phyloP scores from a whole-genome alignment of 2,329 filamentous ascomycete species.

The Aureobasidium sp. region DNA sequence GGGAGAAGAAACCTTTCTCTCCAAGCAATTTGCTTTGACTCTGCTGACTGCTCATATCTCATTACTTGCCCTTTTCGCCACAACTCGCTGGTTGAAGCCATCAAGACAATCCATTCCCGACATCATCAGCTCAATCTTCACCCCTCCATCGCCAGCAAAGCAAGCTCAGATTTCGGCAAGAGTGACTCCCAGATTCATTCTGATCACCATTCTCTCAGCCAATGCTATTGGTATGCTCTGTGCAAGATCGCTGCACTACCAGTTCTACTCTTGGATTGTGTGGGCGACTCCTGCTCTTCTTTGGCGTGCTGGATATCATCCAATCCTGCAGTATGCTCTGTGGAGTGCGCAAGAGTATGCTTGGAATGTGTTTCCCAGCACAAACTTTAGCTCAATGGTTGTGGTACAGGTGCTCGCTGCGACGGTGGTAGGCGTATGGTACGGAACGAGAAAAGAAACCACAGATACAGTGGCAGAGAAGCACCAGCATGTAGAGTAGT shows the following conservation, averaged over 20 bases:
- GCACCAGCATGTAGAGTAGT: constrained; percentile 14
- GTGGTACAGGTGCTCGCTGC: constrained; percentile 64
- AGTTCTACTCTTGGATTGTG: constrained; percentile 86
- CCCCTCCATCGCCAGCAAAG: constrained; percentile 40
- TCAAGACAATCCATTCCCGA: constrained; percentile 49
- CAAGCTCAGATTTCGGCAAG: constrained; percentile 49
- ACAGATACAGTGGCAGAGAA: background rate
- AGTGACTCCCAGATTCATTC: constrained; percentile 63
- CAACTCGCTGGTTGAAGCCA: constrained; percentile 64
- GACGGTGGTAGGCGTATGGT: constrained; percentile 57
- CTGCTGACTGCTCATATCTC: constrained; percentile 58
- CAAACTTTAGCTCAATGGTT: constrained; percentile 50
- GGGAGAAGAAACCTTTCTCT: constrained; percentile 73
- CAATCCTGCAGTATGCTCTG: constrained; percentile 56
- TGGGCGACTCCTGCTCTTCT: constrained; percentile 84
- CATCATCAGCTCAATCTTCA: constrained; percentile 44
- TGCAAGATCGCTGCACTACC: constrained; percentile 84
- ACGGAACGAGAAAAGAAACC: constrained; percentile 42
- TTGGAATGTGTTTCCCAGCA: constrained; percentile 92
- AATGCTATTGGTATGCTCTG: constrained; percentile 75
- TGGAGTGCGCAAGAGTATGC: constrained; percentile 83
- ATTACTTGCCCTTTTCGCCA: constrained; percentile 59
- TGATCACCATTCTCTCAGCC: constrained; percentile 68
- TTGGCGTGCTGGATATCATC: constrained; percentile 66
- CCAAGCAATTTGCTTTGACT: constrained; percentile 55